Base-by-base conservation (phyloP, 495 filamentous ascomycete genomes). In the Penicillium simplicissimum region DNA sequence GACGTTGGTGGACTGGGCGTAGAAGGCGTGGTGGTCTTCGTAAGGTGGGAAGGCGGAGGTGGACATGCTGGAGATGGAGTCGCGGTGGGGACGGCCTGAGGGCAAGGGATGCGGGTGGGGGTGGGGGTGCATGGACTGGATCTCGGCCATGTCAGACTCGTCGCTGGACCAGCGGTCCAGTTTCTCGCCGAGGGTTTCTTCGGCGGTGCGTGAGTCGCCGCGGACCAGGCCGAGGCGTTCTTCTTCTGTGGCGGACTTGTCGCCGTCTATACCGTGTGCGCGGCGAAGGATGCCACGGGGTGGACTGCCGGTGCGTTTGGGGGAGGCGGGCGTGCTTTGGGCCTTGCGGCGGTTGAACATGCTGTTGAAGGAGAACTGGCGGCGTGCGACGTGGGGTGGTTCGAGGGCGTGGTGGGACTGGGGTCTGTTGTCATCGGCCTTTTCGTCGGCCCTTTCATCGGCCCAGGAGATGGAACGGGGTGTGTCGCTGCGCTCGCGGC, bases 341-440 rank as follows among this genome's bases (percentile, higher is more conserved):
- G 68, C 45, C 64, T 73, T 75, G 66, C 76, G 68, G 69, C 80
- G 67, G 60, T 80, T 77, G 73, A 97, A 91, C 52, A 95, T 85
- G 61, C 87, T 88, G 67, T 93, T 88, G 81, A 98, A 98, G 31
- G 89, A 93, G 77, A 97, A 98, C 71, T 97, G 92, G 37, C 95
- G 87, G 80, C 78, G 75, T 79, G 86, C 48, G 33, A 52, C 53
- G 34, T 72, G 63, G 14, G 66, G 65, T 1, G 65, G 62, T 14
- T 64, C 65, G 36, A 67, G 61, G 4, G 48, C 54, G 17, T 75
- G 67, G 9, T 52, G 48, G 11, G 51, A 7, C 19, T 53, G 51
- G 7, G 51, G 31, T 21, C 31, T 31, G 51, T 23, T 37, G 8
- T 74, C 67, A 8, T 76, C 77, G 10, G 38, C 53, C 42, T 66